These are phyloP conservation scores for Coemansia brasiliensis DNA, from an alignment of 192 early-diverging fungal species.

Conservation along the genomic window DNA sequence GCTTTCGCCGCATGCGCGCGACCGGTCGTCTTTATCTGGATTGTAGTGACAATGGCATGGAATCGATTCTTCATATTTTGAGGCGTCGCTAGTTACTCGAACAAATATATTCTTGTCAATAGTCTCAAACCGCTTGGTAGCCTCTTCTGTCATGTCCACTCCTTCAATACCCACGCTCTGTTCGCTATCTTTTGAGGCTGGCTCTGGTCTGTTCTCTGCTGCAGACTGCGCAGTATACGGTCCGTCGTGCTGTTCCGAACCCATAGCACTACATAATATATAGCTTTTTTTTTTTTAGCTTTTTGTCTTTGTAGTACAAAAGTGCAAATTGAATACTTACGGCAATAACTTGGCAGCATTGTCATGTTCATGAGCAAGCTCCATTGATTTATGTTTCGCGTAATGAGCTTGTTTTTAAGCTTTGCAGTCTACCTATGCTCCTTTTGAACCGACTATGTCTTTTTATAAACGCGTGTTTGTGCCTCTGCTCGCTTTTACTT, in stretches of 20 bases:
- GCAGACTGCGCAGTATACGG: slow-evolving; percentile 6
- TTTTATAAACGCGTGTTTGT: too few relatives aligned
- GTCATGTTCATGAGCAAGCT: slow-evolving; percentile 14
- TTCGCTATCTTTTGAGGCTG: slow-evolving; percentile 6
- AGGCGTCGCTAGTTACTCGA: slow-evolving; percentile 33
- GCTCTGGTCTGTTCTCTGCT: slow-evolving; percentile 2
- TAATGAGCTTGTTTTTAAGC: too few relatives aligned
- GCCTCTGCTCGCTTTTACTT: too few relatives aligned
- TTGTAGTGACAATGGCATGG: slow-evolving; percentile 51
- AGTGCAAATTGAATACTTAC: slow-evolving; percentile 12
- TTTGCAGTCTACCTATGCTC: background rate
- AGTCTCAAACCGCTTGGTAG: slow-evolving; percentile 28
- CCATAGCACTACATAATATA: slow-evolving; percentile 6
- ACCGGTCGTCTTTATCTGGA: slow-evolving; percentile 60
- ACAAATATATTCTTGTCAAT: slow-evolving; percentile 51
- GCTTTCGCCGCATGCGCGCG: slow-evolving; percentile 83
- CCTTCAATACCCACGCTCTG: slow-evolving; percentile 25
- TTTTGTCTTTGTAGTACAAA: too few relatives aligned
- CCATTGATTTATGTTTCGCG: slow-evolving; percentile 12
- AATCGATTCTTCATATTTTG: slow-evolving; percentile 46
- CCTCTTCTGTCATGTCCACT: slow-evolving; percentile 30
- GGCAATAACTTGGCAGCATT: slow-evolving; percentile 10
- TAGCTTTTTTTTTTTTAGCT: background rate
- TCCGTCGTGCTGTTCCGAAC: background rate
- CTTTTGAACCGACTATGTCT: too few relatives aligned